phyloP scores from a whole-genome alignment of 805 yeast genomes.

The Cyberlindnera euphorbiiphila region DNA sequence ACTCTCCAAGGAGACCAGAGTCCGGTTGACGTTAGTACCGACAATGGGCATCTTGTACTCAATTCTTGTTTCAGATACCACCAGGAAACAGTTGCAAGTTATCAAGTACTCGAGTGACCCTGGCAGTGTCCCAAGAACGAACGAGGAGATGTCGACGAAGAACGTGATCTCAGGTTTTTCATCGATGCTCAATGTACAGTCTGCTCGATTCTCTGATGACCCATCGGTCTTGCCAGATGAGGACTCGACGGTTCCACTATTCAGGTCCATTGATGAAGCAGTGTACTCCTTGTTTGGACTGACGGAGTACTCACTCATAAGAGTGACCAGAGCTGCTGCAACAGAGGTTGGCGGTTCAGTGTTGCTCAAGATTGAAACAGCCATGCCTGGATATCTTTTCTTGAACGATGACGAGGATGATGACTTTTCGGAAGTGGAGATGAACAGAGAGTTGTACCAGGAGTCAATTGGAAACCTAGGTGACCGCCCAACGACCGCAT shows the following conservation, averaged over 20 bases:
- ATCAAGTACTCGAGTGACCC: conserved; percentile 20
- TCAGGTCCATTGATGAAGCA: conserved; percentile 43
- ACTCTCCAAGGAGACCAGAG: conserved; percentile 47
- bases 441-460: conserved; percentile 18
- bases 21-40: conserved; percentile 45
- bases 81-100: conserved; percentile 24
- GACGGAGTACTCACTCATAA: conserved; percentile 40
- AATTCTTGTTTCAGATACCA: conserved; percentile 34
- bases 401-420: conserved; percentile 45
- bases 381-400: conserved; percentile 47
- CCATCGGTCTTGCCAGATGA: conserved; percentile 12
- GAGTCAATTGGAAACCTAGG: conserved; percentile 30
- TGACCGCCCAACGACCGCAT: conserved; percentile 44
- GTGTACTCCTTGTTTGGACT: conserved; percentile 39
- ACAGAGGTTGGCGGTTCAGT: conserved; percentile 47
- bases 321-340: conserved; percentile 55
- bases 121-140: conserved; percentile 13
- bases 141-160: conserved; percentile 22
- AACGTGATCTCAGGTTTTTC: conserved; percentile 23
- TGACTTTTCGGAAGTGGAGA: conserved; percentile 19
- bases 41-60: conserved; percentile 42
- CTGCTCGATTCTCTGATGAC: conserved; percentile 27
- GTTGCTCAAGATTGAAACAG: conserved; percentile 51
- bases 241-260: conserved; percentile 29
- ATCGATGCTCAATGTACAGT: conserved; percentile 20